Evolutionary conservation across 2,329 filamentous ascomycete genomes (phyloP), one percentile per base, ranked within the genome.

Genomic region (Epichloe festucae): DNA sequence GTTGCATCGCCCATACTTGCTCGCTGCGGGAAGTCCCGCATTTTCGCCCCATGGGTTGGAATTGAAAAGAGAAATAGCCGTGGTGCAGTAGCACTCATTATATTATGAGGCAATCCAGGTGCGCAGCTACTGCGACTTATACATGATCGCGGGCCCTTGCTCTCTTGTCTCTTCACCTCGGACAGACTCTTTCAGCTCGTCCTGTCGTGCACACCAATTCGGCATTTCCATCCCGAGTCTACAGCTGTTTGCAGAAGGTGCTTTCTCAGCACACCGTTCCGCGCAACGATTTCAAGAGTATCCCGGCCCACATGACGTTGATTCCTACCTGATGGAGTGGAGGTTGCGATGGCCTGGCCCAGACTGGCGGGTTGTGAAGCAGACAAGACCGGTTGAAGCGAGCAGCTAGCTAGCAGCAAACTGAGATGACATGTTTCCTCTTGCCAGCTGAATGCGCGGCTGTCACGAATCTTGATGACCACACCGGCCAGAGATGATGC

Each of bases 181-280:
- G 12, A 38, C 38, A 14, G 11, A 23, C 41, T 40, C 42, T 21
- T 42, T 43, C 48, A 47, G 51, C 51, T 50, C 31, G 12, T 12
- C 34, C 34, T 43, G 34, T 40, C 23, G 48, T 53, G 48, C 45
- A 53, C 48, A 53, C 52, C 48, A 48, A 48, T 23, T 51, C 40
- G 52, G 52, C 48, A 50, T 34, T 34, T 27, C 35, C 31, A 35
- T 44, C 41, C 52, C 48, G 41, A 43, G 8, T 27, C 40, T 17
- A 41, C 45, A 41, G 31, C 27, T 44, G 38, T 21, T 21, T 46
- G 41, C 35, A 41, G 42, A 46, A 46, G 49, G 36, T 46, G 23
- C 35, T 19, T 27, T 38, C 44, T 21, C 39, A 42, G 21, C 27
- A 23, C 11, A 14, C 27, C 23, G 23, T 15, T 19, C 17, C 17